Evolutionary conservation across 192 early-diverging fungal genomes (phyloP), one percentile per base, ranked within the genome.

Genomic region (Backusella luteola): DNA sequence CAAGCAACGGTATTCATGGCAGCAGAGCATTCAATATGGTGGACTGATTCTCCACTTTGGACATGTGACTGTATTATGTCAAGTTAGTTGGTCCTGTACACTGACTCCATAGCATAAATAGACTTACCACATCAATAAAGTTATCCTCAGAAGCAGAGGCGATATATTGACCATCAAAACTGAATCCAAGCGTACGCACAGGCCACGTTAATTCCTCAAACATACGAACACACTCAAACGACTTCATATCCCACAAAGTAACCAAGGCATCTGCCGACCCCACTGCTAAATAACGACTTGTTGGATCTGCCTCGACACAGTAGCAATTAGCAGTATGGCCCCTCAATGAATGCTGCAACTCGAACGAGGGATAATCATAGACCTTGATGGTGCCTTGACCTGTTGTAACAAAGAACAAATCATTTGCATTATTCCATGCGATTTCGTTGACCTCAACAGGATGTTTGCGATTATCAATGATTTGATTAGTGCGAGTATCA

Each of bases 251-350:
- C 93, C 93, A 96, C 0, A 96, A 76, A 46, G 86, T 86, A 6
- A 93, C 90, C 3, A 93, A 52, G 12, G 93, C 90, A 80, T 96
- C 94, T 11, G 91, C 92, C 46, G 89, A 87, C 15, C 94, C 94
- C 7, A 92, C 90, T 3, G 93, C 93, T 69, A 96, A 80, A 80
- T 95, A 96, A 73, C 88, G 86, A 75, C 91, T 89, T 29, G 84
- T 83, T 21, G 93, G 93, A 87, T 96, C 94, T 78, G 92, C 89
- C 56, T 94, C 92, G 0, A 96, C 73, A 77, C 93, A 94, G 73
- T 92, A 93, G 52, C 92, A 92, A 59, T 91, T 93, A n/a, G 92
- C 90, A 0, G 93, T 95, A 71, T 96, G 94, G 4, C 89, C 94
- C 36, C 84, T 76, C 17, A 96, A 59, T 15, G 77, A 82, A 53